Evolutionary conservation across 108 stramenopile species (phyloP).

Genomic region (Cyclostephanos tholiformis): DNA sequence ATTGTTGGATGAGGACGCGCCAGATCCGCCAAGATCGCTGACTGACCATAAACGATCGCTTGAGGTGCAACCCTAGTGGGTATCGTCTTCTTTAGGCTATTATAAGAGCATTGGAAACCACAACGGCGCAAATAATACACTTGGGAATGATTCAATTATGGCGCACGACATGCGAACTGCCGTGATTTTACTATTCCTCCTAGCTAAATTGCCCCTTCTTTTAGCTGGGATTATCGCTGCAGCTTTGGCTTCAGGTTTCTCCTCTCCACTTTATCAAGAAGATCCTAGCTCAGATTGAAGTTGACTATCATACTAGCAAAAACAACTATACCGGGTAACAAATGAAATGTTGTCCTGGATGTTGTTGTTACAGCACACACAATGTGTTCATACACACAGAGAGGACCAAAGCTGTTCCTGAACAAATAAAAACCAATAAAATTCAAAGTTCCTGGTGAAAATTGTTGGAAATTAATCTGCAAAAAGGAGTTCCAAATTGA

Average conservation of each 20-base stretch:
- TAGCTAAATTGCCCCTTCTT: slow-evolving; percentile 24
- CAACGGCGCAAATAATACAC: neutral
- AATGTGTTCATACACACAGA: too few species aligned
- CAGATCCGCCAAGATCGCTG: neutral
- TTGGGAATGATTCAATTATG: neutral
- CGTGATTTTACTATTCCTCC: slow-evolving; percentile 9
- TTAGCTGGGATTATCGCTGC: slow-evolving; percentile 24
- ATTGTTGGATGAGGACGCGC: slow-evolving; percentile 14
- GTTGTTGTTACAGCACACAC: too few species aligned
- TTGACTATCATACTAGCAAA: too few species aligned
- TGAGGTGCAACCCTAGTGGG: slow-evolving; percentile 25
- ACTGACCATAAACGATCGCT: neutral
- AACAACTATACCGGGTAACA: too few species aligned
- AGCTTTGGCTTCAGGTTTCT: slow-evolving; percentile 12
- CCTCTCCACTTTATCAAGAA: neutral
- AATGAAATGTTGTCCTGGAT: too few species aligned
- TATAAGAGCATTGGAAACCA: neutral
- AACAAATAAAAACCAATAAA: too few species aligned
- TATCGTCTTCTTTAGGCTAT: neutral
- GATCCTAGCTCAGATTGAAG: neutral
- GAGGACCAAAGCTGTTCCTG: too few species aligned
- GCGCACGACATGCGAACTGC: neutral
- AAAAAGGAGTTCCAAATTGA: too few species aligned
- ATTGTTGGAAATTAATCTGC: too few species aligned
- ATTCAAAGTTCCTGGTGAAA: too few species aligned